Evolutionary conservation across 768 basidiomycete genomes (phyloP).

Genomic region (Rhodosporidiobolus odoratus): DNA sequence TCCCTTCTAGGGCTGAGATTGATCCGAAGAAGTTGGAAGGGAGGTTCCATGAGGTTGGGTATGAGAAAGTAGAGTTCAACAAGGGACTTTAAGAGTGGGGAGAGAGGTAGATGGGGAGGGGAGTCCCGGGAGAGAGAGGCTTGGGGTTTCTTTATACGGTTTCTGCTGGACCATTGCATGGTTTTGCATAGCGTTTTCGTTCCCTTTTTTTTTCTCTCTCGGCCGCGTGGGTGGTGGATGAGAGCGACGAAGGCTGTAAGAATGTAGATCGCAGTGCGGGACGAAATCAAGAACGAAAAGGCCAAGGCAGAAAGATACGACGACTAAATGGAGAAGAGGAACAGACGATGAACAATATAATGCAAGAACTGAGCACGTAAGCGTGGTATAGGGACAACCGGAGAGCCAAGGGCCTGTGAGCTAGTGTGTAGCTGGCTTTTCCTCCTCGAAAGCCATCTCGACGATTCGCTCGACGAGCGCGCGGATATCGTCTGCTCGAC

Average conservation of each 20-base stretch:
- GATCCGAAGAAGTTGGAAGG: constrained; percentile 47
- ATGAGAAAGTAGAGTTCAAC: constrained; percentile 48
- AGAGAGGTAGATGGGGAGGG: not conserved
- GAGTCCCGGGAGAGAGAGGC: not conserved
- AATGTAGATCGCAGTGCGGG: too few species aligned
- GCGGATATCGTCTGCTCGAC: constrained; percentile 68
- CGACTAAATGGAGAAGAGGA: not conserved
- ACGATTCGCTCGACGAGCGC: constrained; percentile 64
- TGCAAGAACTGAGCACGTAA: too few species aligned
- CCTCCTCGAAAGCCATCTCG: constrained; percentile 14
- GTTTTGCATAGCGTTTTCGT: too few species aligned
- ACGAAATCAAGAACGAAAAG: not conserved
- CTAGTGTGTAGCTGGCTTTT: not conserved
- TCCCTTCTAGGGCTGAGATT: constrained; percentile 47
- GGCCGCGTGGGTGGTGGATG: too few species aligned
- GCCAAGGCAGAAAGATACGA: not conserved
- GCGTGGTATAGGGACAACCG: too few species aligned
- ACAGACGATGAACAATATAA: too few species aligned
- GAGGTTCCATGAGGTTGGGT: constrained; percentile 40
- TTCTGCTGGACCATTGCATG: too few species aligned
- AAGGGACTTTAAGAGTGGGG: constrained; percentile 45
- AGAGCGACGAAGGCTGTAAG: too few species aligned
- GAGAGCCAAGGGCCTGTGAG: too few species aligned
- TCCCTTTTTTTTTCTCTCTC: too few species aligned
- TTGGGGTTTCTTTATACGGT: too few species aligned